Evolutionary conservation across 2,329 filamentous ascomycete genomes (phyloP).

Genomic region (Aureobasidium musti): DNA sequence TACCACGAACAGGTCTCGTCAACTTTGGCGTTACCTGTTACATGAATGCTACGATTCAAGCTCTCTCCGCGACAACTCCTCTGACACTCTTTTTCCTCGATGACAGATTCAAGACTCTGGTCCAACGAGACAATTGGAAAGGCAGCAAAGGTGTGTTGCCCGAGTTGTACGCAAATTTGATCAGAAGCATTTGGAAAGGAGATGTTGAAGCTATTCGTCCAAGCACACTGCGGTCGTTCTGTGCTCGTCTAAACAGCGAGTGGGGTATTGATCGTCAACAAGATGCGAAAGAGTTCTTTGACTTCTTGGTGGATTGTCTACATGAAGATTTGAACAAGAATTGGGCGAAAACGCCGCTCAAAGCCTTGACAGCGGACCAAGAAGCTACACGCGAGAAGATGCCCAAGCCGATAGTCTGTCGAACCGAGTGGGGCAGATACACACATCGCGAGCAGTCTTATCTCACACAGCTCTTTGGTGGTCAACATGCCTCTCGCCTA

Average conservation of each 20-base stretch:
- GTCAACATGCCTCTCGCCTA: conserved; percentile 64
- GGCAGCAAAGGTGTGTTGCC: conserved; percentile 65
- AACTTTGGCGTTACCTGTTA: conserved; percentile 88
- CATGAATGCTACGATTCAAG: conserved; percentile 88
- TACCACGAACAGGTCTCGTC: conserved; percentile 70
- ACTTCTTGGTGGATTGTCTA: conserved; percentile 76
- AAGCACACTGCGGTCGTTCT: conserved; percentile 58
- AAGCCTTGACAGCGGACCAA: conserved; percentile 60
- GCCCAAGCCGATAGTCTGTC: conserved; percentile 65
- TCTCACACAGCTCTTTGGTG: conserved; percentile 76
- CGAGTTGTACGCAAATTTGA: conserved; percentile 62
- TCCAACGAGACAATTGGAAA: conserved; percentile 64
- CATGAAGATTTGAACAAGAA: conserved; percentile 81
- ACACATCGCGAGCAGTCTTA: conserved; percentile 70
- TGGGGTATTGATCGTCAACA: conserved; percentile 80
- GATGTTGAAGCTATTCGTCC: conserved; percentile 53
- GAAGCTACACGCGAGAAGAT: conserved; percentile 63
- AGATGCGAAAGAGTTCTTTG: conserved; percentile 87
- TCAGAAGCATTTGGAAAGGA: conserved; percentile 64
- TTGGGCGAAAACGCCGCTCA: conserved; percentile 61
- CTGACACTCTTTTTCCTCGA: conserved; percentile 65
- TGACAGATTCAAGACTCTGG: conserved; percentile 61
- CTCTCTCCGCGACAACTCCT: conserved; percentile 69
- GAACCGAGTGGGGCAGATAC: conserved; percentile 73
- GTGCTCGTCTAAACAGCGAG: conserved; percentile 62